Conservation (phyloP, 441 rosid species). For the Croton laevigatus region DNA sequence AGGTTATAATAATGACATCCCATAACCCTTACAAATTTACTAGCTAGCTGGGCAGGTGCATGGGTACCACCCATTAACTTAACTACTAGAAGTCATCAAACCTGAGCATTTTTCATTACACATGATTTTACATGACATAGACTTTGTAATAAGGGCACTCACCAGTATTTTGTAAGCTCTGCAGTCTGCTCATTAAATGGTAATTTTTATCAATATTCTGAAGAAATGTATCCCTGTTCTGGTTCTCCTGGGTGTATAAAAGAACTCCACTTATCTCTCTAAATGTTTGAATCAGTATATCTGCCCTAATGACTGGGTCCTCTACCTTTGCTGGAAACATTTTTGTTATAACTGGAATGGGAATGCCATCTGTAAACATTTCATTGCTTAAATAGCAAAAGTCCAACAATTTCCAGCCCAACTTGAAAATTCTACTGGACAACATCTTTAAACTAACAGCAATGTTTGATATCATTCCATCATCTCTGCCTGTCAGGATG, state of each 20-base stretch:
- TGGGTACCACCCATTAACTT: neutral
- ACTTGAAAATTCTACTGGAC: constrained; percentile 57
- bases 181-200: constrained; percentile 53
- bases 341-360: constrained; percentile 54
- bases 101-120: neutral
- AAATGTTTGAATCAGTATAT: constrained; percentile 76
- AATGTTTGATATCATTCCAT: constrained; percentile 43
- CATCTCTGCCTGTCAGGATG: constrained; percentile 44
- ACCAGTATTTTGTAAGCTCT: constrained; percentile 69
- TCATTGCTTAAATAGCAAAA: constrained; percentile 66
- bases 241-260: constrained; percentile 46
- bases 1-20: too few relatives aligned
- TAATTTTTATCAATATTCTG: constrained; percentile 58
- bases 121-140: neutral
- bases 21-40: neutral
- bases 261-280: constrained; percentile 71
- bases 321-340: constrained; percentile 87
- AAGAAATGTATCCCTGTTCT: constrained; percentile 49
- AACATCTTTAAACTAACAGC: constrained; percentile 68
- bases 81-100: neutral
- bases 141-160: constrained; percentile 12
- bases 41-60: neutral
- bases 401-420: constrained; percentile 82
- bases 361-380: constrained; percentile 38
- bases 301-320: constrained; percentile 84